Evolutionary conservation across 2,329 filamentous ascomycete genomes (phyloP), one percentile per base, ranked within the genome.

Genomic region (Xylariales sp.): DNA sequence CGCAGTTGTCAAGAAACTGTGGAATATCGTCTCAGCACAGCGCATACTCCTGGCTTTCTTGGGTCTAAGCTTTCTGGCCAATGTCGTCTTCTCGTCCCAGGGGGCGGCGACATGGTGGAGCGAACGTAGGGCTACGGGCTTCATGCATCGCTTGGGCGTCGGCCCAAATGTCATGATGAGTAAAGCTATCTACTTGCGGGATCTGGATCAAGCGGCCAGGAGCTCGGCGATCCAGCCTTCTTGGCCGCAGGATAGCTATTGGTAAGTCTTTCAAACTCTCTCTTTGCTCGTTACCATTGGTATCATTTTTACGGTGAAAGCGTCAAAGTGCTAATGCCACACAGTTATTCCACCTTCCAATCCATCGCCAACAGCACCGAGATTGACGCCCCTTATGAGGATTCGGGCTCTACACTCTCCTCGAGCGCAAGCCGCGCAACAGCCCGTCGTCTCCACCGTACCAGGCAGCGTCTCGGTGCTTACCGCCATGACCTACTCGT

Each of bases 401-500:
- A 74, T 19, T 71, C 75, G 2, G 74, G 73, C 1, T 57, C 68
- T 4, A 54, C 63, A 5, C 62, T 80, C 33, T 59, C 66, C 6
- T 69, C 71, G 32, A 60, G 68, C 8, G 60, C 68, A 11, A 78
- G 74, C 54, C 69, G 69, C 40, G 66, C 74, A 8, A 74, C 77
- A 6, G 77, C 81, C 1, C 74, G 74, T 11, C 78, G 86, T 15
- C 73, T 97, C 22, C 80, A 86, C 37, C 79, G 83, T 28, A 88
- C 88, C n/a, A 78, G 91, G 8, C 86, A 95, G 62, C 78, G 84
- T 18, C 77, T 98, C 0, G 91, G 86, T 1, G 71, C 79, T 2
- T 93, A 96, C 60, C 77, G 93, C 3, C 88, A 98, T 60, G 89
- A 97, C 57, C 71, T 98, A 15, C 68, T 97, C 3, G 90, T 98